Evolutionary conservation across 306 rosid species (phyloP).

Genomic region (Citrullus colocynthis): DNA sequence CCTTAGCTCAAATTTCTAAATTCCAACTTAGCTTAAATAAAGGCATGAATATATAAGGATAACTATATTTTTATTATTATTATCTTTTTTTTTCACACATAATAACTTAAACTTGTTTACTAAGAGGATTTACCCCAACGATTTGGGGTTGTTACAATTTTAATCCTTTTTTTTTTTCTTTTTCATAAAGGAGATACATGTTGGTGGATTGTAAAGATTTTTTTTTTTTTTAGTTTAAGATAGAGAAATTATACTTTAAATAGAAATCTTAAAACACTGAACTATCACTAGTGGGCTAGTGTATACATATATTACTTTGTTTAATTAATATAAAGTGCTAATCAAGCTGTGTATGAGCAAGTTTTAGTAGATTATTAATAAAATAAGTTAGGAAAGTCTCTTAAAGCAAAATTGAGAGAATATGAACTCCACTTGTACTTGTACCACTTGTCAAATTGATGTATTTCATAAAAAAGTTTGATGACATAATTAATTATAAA

Average conservation of each 20-base stretch:
- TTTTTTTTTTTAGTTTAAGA: background rate
- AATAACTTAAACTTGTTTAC: no score
- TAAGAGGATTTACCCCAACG: no score
- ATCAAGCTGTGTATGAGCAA: slow-evolving; percentile 1
- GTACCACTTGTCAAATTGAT: slow-evolving; percentile 1
- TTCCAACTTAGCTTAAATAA: no score
- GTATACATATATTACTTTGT: background rate
- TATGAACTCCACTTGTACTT: background rate
- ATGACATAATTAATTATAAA: background rate
- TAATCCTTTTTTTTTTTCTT: no score
- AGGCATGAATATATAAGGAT: no score
- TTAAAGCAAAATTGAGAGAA: background rate
- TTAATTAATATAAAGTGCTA: background rate
- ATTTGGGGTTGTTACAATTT: no score
- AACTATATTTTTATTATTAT: no score
- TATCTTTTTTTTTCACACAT: no score
- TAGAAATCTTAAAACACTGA: background rate
- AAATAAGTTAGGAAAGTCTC: background rate
- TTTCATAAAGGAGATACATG: background rate
- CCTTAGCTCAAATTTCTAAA: no score
- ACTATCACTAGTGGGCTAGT: background rate
- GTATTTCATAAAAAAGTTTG: background rate
- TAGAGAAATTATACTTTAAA: background rate
- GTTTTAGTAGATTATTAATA: background rate
- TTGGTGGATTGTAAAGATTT: no score